These are phyloP conservation scores for Glycine soja DNA, from an alignment of 306 rosid species.

Conservation along the genomic window DNA sequence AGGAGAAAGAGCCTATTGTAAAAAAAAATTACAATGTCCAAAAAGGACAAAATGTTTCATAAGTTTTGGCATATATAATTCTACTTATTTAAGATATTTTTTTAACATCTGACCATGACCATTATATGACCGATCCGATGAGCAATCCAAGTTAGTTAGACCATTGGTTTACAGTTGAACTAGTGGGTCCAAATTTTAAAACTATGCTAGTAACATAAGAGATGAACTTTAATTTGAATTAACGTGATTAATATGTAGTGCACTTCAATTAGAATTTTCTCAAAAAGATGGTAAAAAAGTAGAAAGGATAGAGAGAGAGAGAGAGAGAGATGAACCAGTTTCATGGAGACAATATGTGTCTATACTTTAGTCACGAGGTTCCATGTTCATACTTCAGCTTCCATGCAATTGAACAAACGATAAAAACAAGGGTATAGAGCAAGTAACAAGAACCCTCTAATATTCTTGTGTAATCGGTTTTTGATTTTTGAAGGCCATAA, in stretches of 20 bases:
- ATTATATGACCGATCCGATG: too few relatives aligned
- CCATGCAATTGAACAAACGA: background rate
- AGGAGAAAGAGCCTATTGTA: too few relatives aligned
- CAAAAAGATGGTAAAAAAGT: background rate
- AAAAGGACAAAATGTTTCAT: too few relatives aligned
- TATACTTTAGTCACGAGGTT: background rate
- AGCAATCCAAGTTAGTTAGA: too few relatives aligned
- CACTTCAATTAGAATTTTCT: conserved; percentile 4
- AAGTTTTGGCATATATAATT: too few relatives aligned
- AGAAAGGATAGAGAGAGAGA: background rate
- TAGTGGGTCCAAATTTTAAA: too few relatives aligned
- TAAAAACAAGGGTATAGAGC: background rate
- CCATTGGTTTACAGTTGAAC: too few relatives aligned
- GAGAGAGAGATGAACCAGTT: conserved; percentile 45
- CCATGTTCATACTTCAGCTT: conserved; percentile 10
- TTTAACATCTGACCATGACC: too few relatives aligned
- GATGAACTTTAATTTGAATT: too few relatives aligned
- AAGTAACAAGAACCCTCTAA: background rate
- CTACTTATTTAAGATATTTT: too few relatives aligned
- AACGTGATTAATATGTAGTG: background rate
- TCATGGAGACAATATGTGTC: conserved; percentile 13
- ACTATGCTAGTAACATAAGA: too few relatives aligned
- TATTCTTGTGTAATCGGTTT: background rate
- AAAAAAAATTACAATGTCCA: too few relatives aligned
- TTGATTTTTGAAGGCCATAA: background rate